Evolutionary conservation across 2,329 filamentous ascomycete species (phyloP), one percentile per base, ranked within the genome.

Genomic region (Neonectria neomacrospora): DNA sequence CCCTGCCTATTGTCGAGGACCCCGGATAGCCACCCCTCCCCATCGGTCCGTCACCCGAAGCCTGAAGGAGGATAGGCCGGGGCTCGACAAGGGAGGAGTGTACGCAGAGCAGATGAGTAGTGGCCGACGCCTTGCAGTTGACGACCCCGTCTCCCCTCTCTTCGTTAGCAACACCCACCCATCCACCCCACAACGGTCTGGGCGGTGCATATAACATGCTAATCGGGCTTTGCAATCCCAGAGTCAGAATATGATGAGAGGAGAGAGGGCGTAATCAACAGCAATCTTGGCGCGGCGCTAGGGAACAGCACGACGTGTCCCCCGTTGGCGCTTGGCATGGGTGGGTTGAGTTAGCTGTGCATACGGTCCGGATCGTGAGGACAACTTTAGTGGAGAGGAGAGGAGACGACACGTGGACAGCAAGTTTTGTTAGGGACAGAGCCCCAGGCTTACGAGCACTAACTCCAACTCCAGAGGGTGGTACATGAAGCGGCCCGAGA

Each of bases 401-500:
- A 32, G 26, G 47, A 12, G 47, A 50, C 11, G 30, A 20, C 28
- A 32, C n/a, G 47, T 16, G 28, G n/a, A 23, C 22, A 7, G 26
- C 23, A n/a, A 1, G 23, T 50, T 50, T 32, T 50, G 47, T 32
- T 50, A 28, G 47, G 45, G 26, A 23, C n/a, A 45, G 45, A 48
- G 26, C 10, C 47, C 32, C 28, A 32, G 11, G 26, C 28, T 50
- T 50, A 14, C 47, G 18, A 37, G 26, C 47, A 32, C 47, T 50
- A 30, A 50, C n/a, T 20, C 14, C 18, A 30, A 50, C n/a, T 20
- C 14, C 18, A 28, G 47, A 32, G 26, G n/a, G 32, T 50, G 47
- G 47, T 30, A 48, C 45, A 48, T 48, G 45, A 48, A 48, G 26
- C 18, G 26, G 47, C 14, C n/a, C 28, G 45, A 48, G 42, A 45